Evolutionary conservation across 1,139 yeast genomes (phyloP), one percentile per base, ranked within the genome.

Genomic region (Meyerozyma sp.): DNA sequence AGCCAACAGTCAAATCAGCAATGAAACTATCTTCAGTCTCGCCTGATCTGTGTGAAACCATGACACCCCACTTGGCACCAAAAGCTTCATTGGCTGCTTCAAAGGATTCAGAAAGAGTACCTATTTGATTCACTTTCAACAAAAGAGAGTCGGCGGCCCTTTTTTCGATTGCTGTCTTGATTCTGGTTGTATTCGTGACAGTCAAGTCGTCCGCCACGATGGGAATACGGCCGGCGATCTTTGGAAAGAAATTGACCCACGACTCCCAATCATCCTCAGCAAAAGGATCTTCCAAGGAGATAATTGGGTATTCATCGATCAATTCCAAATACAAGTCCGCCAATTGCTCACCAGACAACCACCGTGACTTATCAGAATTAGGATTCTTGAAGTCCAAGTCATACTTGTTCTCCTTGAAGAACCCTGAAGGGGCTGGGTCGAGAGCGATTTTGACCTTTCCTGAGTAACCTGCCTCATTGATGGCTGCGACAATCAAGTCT

Each of bases 201-300:
- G 44, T 42, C 38, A 42, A 41, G 32, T 44, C 46, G 23, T 41
- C 46, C 9, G 40, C 46, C 9, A 41, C 38, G 21, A 41, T 30
- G 10, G 28, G 44, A 8, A 35, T 6, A 34, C 25, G 23, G n/a
- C 26, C 35, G 5, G 32, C 35, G 6, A 39, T 30, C 23, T 14
- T 37, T 26, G 43, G 25, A 35, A 28, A 41, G 26, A 29, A 37
- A 28, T 43, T 20, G 10, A 16, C 21, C 46, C 46, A 43, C 13
- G 41, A 30, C 6, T 40, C 43, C 44, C 55, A 52, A 52, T 52
- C 56, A 42, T 51, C 53, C 50, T 52, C 56, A 27, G 49, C 56
- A 45, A 52, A 51, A 39, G 53, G 54, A 50, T 51, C 56, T 29
- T 43, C 46, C 30, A 43, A 34, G 11, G 39, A 34, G 25, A 41